A percentile compares a stretch with the other conserved stretches of the same genome.
Conservation (phyloP, 257 asterid species). For the Gynochthodes officinalis region DNA sequence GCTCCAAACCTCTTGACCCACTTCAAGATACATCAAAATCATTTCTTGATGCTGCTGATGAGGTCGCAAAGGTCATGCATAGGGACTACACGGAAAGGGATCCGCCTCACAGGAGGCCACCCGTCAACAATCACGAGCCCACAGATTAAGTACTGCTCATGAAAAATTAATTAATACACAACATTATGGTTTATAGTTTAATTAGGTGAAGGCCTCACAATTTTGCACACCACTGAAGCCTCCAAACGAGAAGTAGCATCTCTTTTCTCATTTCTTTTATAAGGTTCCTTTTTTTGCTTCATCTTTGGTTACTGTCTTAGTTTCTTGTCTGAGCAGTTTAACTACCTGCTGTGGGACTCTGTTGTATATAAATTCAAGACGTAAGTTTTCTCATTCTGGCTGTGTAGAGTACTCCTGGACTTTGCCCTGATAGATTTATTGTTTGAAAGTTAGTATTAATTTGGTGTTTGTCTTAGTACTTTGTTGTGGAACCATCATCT, state of each 20-base stretch:
- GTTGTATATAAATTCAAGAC: conserved; percentile 8
- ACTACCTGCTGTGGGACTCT: conserved; percentile 4
- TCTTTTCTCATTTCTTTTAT: background rate
- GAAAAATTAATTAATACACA: no score
- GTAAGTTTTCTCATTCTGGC: no score
- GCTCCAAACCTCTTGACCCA: background rate
- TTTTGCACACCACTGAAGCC: conserved; percentile 57
- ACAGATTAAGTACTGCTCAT: no score
- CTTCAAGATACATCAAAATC: conserved; percentile 23
- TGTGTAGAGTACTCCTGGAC: no score
- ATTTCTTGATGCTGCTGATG: conserved; percentile 43
- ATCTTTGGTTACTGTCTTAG: background rate
- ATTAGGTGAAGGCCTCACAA: conserved; percentile 56
- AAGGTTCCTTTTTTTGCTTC: background rate
- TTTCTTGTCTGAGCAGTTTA: background rate
- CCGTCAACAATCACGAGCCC: conserved; percentile 69
- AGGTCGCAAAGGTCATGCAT: conserved; percentile 45
- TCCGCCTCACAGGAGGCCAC: conserved; percentile 51
- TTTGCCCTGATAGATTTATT: no score
- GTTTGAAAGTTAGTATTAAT: no score
- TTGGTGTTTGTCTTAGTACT: no score
- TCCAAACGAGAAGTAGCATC: conserved; percentile 4
- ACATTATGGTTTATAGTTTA: background rate
- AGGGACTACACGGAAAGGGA: conserved; percentile 42
- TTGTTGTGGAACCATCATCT: no score